Evolutionary conservation across 495 filamentous ascomycete genomes (phyloP).

Genomic region (Parachaetomium inaequale): DNA sequence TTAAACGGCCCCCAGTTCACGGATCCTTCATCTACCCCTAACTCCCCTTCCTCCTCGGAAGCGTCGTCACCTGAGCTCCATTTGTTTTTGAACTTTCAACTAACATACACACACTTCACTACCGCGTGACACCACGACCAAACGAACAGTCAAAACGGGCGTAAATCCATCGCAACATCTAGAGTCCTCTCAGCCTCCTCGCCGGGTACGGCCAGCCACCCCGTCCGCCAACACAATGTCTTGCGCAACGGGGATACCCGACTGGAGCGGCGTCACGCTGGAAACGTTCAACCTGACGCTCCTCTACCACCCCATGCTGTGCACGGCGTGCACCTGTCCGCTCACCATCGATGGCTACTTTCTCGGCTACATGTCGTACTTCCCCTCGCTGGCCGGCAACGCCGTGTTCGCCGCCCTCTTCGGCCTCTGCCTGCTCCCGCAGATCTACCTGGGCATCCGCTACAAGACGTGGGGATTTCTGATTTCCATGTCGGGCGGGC

Average conservation of each 20-base stretch:
- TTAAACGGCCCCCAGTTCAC: too few relatives aligned
- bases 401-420: constrained; percentile 31
- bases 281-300: constrained; percentile 14
- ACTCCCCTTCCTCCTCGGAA: too few relatives aligned
- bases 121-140: too few relatives aligned
- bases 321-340: constrained; percentile 16
- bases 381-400: constrained; percentile 30
- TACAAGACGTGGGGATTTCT: constrained; percentile 24
- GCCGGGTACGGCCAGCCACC: not conserved
- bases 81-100: too few relatives aligned
- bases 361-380: constrained; percentile 18
- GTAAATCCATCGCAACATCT: too few relatives aligned
- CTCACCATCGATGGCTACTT: constrained; percentile 14
- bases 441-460: constrained; percentile 13
- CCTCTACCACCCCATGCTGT: constrained; percentile 7
- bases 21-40: too few relatives aligned
- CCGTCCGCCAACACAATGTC: not conserved
- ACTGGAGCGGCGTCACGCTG: constrained; percentile 15
- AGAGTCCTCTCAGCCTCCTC: not conserved
- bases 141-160: too few relatives aligned
- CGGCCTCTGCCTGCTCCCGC: constrained; percentile 23
- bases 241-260: constrained; percentile 16
- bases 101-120: too few relatives aligned
- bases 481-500: constrained; percentile 26
- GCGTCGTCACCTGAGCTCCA: too few relatives aligned